Base-by-base conservation (phyloP, 164 flowering plant species). In the Buxus sempervirens region DNA sequence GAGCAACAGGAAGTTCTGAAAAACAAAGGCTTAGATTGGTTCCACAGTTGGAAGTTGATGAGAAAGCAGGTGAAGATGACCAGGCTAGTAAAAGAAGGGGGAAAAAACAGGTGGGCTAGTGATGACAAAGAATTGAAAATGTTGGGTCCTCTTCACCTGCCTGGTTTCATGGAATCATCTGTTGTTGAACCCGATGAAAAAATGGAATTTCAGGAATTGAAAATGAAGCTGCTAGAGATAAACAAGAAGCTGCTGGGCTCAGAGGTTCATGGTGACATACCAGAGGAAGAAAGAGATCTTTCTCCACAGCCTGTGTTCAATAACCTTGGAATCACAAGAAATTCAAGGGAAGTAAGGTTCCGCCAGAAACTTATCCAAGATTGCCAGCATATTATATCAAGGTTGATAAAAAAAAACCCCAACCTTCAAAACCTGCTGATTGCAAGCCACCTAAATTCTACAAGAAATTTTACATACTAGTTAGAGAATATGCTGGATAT, bases 391-490 rank as follows among this genome's bases (percentile, higher is more conserved):
- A 67, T 82, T 58, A 70, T 82, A 45, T 75, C 71, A 55, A 73
- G 41, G 49, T 63, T 85, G 72, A 72, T 75, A 55, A 54, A 64
- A 75, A 72, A 66, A 75, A 79, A 78, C n/a, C 65, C 80, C 83
- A 22, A 63, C 72, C 0, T 81, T 81, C 61, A 75, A 67, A 48
- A 70, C 76, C 81, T 38, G 25, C 79, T 18, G 69, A 72, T 5
- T 56, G 45, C 58, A 72, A 70, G 56, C 78, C 79, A 15, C 19
- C 62, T 18, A 80, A 71, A 67, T 51, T 74, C 60, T 58, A n/a
- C 45, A 85, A 75, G 76, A 82, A 85, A 70, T 77, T 85, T 18
- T 85, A 81, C 62, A 72, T 85, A 41, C 88, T 86, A 5, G 32
- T 64, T 26, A 83, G 69, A 69, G 81, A 82, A 64, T 82, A 82